These are phyloP conservation scores for Kodamaea hsintzibuensis DNA, from an alignment of 805 yeast species.

Conservation along the genomic window DNA sequence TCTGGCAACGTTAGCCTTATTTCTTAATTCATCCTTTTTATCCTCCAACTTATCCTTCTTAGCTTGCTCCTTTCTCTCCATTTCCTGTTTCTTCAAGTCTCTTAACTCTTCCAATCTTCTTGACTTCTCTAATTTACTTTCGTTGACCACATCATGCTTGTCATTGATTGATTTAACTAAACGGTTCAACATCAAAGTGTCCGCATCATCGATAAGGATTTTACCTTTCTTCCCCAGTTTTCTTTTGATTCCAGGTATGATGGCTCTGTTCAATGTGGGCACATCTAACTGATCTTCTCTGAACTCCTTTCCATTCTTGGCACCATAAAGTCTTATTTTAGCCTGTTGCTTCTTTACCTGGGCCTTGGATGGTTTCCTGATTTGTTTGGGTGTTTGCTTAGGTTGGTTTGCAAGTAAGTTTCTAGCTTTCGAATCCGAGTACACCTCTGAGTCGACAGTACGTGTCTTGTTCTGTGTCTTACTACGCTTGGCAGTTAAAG, in stretches of 20 bases:
- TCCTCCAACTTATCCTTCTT: slow-evolving; percentile 69
- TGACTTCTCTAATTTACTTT: slow-evolving; percentile 87
- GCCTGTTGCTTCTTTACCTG: slow-evolving; percentile 68
- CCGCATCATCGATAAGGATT: slow-evolving; percentile 72
- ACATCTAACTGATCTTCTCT: slow-evolving; percentile 77
- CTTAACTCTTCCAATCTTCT: slow-evolving; percentile 87
- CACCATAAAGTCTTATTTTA: slow-evolving; percentile 66
- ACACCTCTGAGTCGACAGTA: slow-evolving; percentile 64
- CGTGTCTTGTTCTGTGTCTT: slow-evolving; percentile 54
- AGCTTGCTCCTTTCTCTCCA: slow-evolving; percentile 77
- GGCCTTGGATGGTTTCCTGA: slow-evolving; percentile 47
- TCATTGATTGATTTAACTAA: slow-evolving; percentile 82
- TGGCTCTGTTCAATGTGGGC: slow-evolving; percentile 79
- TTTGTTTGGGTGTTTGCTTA: slow-evolving; percentile 59
- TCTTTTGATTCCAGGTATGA: slow-evolving; percentile 77
- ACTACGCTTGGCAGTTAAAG: slow-evolving; percentile 59
- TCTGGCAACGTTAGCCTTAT: slow-evolving; percentile 71
- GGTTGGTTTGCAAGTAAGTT: slow-evolving; percentile 63
- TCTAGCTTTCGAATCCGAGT: slow-evolving; percentile 65
- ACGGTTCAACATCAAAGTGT: slow-evolving; percentile 60
- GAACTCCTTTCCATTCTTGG: slow-evolving; percentile 55
- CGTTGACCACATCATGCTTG: slow-evolving; percentile 72
- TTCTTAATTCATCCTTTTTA: slow-evolving; percentile 75
- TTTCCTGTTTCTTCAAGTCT: slow-evolving; percentile 81
- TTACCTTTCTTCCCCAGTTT: slow-evolving; percentile 87